Evolutionary conservation across 768 basidiomycete species (phyloP).

Genomic region (Xerocomus spinulosus): DNA sequence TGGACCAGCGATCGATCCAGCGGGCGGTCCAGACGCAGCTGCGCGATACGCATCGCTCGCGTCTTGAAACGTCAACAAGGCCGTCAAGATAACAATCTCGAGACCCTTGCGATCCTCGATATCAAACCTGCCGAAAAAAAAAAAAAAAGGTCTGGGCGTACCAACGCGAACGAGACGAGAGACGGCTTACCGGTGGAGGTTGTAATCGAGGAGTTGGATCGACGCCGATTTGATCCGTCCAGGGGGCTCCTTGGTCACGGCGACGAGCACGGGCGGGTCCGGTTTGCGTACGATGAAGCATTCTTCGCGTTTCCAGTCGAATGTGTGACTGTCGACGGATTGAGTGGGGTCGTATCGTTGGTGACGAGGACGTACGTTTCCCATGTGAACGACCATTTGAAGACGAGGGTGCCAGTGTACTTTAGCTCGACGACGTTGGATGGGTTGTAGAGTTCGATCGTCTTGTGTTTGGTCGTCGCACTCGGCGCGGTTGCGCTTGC

Average conservation of each 20-base stretch:
- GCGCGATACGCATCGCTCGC: slow-evolving; percentile 54
- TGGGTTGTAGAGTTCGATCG: slow-evolving; percentile 72
- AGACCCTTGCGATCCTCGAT: slow-evolving; percentile 82
- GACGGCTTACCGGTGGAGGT: slow-evolving; percentile 58
- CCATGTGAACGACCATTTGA: slow-evolving; percentile 79
- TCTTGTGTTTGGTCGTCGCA: slow-evolving; percentile 67
- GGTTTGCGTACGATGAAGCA: slow-evolving; percentile 82
- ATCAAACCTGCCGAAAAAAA: slow-evolving; percentile 63
- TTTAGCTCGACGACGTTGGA: slow-evolving; percentile 65
- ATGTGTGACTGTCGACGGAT: slow-evolving; percentile 54
- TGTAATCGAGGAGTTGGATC: slow-evolving; percentile 81
- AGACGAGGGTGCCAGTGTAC: slow-evolving; percentile 66
- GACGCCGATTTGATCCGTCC: slow-evolving; percentile 60
- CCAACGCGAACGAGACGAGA: not conserved
- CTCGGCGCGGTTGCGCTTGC: slow-evolving; percentile 62
- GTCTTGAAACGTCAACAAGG: slow-evolving; percentile 76
- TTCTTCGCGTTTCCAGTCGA: slow-evolving; percentile 83
- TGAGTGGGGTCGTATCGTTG: too few relatives aligned
- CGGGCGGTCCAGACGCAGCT: too few relatives aligned
- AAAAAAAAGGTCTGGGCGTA: too few relatives aligned
- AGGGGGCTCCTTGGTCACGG: slow-evolving; percentile 71
- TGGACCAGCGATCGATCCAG: too few relatives aligned
- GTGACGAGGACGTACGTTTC: slow-evolving; percentile 67
- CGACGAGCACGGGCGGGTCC: slow-evolving; percentile 82
- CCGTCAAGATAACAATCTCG: slow-evolving; percentile 74